Percentiles rank a stretch among this genome's conserved stretches.
phyloP scores from a whole-genome alignment of 495 filamentous ascomycete genomes.

The Aspergillus panamensis region DNA sequence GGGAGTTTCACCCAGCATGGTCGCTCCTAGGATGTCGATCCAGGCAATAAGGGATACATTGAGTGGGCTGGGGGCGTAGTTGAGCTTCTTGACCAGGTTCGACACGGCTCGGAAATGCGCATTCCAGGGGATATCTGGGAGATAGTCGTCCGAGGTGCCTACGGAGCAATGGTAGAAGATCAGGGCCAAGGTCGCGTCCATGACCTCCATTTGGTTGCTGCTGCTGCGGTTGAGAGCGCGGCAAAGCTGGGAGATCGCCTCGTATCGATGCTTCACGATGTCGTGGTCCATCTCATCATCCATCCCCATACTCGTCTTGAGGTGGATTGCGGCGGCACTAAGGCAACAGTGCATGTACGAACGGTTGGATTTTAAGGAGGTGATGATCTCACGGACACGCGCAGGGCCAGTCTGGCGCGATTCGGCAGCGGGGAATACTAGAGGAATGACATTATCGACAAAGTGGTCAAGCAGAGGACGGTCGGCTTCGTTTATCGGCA shows the following conservation, averaged over 20 bases:
- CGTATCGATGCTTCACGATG: conserved; percentile 86
- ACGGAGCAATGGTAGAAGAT: conserved; percentile 95
- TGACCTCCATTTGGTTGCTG: conserved; percentile 61
- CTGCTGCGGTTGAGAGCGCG: background rate
- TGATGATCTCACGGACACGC: conserved; percentile 71
- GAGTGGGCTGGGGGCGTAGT: conserved; percentile 11
- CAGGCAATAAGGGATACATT: conserved; percentile 89
- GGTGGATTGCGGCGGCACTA: conserved; percentile 86
- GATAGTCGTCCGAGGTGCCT: conserved; percentile 71
- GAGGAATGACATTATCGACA: conserved; percentile 73
- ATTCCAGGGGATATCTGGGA: conserved; percentile 93
- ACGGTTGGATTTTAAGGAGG: conserved; percentile 78
- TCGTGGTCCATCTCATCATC: conserved; percentile 69
- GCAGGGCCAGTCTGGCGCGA: conserved; percentile 71
- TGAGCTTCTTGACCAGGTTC: conserved; percentile 74
- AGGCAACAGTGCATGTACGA: conserved; percentile 91
- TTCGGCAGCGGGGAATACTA: conserved; percentile 86
- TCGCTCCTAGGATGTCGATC: conserved; percentile 95
- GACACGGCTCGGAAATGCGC: conserved; percentile 87
- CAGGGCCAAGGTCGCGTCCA: conserved; percentile 91
- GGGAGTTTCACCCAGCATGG: conserved; percentile 82
- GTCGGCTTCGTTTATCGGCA: conserved; percentile 40
- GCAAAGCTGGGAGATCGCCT: conserved; percentile 80
- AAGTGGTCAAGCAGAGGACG: conserved; percentile 84
- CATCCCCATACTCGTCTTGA: conserved; percentile 65